These are phyloP conservation scores for Aphanomyces cochlioides DNA, from an alignment of 352 stramenopile genomes.

Conservation along the genomic window DNA sequence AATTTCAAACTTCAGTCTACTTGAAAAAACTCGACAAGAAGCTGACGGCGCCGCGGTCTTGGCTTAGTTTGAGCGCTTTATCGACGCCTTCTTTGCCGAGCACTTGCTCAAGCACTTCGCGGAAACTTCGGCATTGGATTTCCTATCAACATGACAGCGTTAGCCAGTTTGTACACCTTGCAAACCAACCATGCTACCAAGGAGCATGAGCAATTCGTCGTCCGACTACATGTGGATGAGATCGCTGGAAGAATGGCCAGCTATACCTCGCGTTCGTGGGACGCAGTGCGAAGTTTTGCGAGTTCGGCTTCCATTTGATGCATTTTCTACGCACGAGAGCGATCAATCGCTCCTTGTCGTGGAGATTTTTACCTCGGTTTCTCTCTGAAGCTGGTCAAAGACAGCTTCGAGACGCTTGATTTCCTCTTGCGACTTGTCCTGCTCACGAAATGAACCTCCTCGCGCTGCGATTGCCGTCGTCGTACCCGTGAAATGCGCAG, in stretches of 20 bases:
- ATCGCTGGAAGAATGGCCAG: neutral
- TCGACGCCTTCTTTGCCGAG: slow-evolving; percentile 16
- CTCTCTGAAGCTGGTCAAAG: slow-evolving; percentile 8
- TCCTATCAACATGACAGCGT: neutral
- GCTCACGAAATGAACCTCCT: neutral
- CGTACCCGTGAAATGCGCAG: neutral
- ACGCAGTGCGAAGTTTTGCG: neutral
- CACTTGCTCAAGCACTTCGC: slow-evolving; percentile 13
- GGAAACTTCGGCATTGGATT: slow-evolving; percentile 26
- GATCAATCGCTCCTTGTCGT: neutral
- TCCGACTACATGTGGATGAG: neutral
- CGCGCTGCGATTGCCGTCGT: neutral
- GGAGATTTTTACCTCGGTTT: slow-evolving; percentile 6
- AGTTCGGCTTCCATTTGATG: slow-evolving; percentile 13
- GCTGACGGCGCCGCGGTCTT: slow-evolving; percentile 7
- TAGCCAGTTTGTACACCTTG: neutral
- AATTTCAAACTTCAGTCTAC: neutral
- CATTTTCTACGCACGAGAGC: slow-evolving; percentile 1
- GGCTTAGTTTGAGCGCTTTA: slow-evolving; percentile 21
- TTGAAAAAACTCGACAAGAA: slow-evolving; percentile 12
- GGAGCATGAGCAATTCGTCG: slow-evolving; percentile 11
- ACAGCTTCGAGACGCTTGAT: neutral
- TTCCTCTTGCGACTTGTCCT: neutral
- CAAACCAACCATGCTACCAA: slow-evolving; percentile 9
- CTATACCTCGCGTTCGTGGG: neutral